phyloP scores from a whole-genome alignment of 31 red algal genomes.

The Endocladia muricata region DNA sequence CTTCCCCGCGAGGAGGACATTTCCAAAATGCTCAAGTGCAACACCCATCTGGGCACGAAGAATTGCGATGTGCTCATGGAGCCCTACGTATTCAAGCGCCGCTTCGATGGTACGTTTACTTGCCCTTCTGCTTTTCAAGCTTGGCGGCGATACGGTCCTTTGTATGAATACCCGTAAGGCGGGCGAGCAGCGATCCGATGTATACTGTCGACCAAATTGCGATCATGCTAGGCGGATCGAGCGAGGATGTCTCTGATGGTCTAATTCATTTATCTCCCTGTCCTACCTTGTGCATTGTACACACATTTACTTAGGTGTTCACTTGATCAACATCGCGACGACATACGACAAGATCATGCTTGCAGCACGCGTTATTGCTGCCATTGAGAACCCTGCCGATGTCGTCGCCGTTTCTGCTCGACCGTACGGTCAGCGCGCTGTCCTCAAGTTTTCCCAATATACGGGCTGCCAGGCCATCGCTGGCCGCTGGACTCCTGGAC shows the following conservation, averaged over 20 bases:
- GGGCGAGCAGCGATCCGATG: too few species aligned
- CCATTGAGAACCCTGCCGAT: constrained; percentile 93
- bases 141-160: too few species aligned
- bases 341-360: constrained; percentile 99
- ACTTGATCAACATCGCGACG: constrained; percentile 91
- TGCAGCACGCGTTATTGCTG: constrained; percentile 96
- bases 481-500: constrained; percentile 97
- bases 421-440: constrained; percentile 95
- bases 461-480: constrained; percentile 91
- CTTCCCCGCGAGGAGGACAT: constrained; percentile 86
- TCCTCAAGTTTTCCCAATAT: constrained; percentile 99
- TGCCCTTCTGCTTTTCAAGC: not conserved
- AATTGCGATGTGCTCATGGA: constrained; percentile 98
- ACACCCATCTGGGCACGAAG: constrained; percentile 96
- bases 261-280: too few species aligned
- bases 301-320: too few species aligned
- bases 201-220: too few species aligned
- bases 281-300: too few species aligned
- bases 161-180: too few species aligned
- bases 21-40: constrained; percentile 95
- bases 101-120: constrained; percentile 78
- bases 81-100: constrained; percentile 91
- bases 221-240: not conserved
- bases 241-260: not conserved
- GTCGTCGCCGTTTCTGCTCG: constrained; percentile 96